A percentile compares a stretch with the other conserved stretches of the same genome.
These are phyloP conservation scores for Cladosporium oxysporum DNA, from an alignment of 2,329 filamentous ascomycete genomes.

Conservation along the genomic window DNA sequence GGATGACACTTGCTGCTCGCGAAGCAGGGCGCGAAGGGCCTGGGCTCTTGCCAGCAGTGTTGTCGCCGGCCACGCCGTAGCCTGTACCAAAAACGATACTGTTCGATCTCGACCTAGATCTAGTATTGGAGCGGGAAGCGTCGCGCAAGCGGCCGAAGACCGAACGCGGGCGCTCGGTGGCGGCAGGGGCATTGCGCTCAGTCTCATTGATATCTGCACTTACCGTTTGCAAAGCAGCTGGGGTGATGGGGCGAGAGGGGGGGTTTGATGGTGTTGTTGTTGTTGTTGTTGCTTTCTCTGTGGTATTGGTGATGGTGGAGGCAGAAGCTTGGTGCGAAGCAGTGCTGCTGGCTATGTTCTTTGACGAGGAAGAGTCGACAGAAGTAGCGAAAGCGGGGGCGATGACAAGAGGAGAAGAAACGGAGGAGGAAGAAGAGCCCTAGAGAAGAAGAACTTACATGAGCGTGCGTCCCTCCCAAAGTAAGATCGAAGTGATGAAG, in stretches of 20 bases:
- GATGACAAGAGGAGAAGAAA: slow-evolving; percentile 17
- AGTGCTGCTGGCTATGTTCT: background rate
- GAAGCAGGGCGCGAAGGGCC: slow-evolving; percentile 12
- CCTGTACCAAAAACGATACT: background rate
- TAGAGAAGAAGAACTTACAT: slow-evolving; percentile 30
- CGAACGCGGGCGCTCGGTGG: slow-evolving; percentile 2
- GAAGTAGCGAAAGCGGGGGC: slow-evolving; percentile 5
- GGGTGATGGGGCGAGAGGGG: background rate
- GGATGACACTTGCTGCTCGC: slow-evolving; percentile 1
- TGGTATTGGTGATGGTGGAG: background rate
- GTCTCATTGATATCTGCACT: background rate
- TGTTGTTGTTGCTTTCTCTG: background rate
- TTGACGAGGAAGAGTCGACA: background rate
- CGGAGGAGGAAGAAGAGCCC: slow-evolving; percentile 20
- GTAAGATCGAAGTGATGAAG: background rate
- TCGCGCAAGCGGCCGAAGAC: slow-evolving; percentile 10
- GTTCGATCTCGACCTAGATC: background rate
- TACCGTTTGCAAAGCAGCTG: background rate
- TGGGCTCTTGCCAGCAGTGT: background rate
- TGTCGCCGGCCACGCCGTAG: background rate
- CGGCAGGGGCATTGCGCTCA: background rate
- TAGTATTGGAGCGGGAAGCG: background rate
- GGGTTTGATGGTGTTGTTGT: background rate
- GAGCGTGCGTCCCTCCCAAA: slow-evolving; percentile 28
- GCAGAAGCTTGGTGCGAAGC: background rate